A percentile compares a stretch with the other conserved stretches of the same genome.
Evolutionary conservation across 345 rosid species (phyloP).

Genomic region (Lepidium didymum): DNA sequence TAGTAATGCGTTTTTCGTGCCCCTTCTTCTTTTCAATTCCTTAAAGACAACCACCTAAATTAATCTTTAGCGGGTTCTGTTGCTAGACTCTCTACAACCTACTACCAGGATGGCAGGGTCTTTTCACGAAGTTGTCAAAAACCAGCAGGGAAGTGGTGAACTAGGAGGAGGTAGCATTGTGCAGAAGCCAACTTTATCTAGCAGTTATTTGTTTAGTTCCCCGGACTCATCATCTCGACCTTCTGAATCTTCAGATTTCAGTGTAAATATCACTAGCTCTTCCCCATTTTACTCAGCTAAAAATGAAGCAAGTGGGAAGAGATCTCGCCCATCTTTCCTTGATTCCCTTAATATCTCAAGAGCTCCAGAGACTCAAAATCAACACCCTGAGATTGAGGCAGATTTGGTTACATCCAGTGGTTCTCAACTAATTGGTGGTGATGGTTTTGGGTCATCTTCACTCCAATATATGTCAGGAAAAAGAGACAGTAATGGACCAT

Average conservation of each 20-base stretch:
- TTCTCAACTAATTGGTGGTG: constrained; percentile 33
- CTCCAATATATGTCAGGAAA: constrained; percentile 29
- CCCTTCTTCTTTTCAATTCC: not conserved
- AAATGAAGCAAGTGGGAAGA: constrained; percentile 50
- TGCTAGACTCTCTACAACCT: constrained; percentile 38
- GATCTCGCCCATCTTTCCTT: constrained; percentile 83
- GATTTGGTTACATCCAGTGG: constrained; percentile 28
- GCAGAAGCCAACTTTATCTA: constrained; percentile 40
- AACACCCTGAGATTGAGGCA: constrained; percentile 31
- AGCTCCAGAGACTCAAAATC: constrained; percentile 41
- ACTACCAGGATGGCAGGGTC: constrained; percentile 33
- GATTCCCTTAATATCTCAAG: constrained; percentile 69
- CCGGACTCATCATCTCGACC: constrained; percentile 28
- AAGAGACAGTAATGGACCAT: constrained; percentile 31
- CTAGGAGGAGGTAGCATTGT: constrained; percentile 29
- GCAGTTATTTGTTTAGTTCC: constrained; percentile 30
- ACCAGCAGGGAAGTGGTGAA: constrained; percentile 23
- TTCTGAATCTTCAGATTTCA: constrained; percentile 41
- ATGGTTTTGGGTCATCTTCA: constrained; percentile 32
- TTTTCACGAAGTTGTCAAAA: constrained; percentile 32
- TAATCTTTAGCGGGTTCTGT: constrained; percentile 11
- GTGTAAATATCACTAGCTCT: constrained; percentile 41
- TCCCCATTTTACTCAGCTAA: constrained; percentile 29
- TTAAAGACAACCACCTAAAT: constrained; percentile 14
- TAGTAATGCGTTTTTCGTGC: not conserved